phyloP scores from a whole-genome alignment of 2,329 filamentous ascomycete genomes.

The Lasiodiplodia hormozganensis region DNA sequence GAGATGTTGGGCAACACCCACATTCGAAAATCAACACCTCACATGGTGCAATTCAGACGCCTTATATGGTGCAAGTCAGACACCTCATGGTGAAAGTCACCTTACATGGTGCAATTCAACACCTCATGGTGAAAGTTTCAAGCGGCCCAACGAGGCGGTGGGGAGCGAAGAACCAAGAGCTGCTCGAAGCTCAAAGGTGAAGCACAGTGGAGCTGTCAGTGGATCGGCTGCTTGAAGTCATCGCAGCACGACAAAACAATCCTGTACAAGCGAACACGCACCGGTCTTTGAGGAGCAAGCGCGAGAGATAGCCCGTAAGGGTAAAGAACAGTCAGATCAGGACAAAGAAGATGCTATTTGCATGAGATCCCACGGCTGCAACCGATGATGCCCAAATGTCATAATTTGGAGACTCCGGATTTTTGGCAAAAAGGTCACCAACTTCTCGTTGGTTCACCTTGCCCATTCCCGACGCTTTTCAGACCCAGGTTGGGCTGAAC shows the following conservation, averaged over 20 bases:
- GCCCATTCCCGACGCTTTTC: no score
- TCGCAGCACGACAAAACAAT: neutral
- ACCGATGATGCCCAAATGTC: neutral
- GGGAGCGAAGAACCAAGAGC: neutral
- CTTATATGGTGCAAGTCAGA: neutral
- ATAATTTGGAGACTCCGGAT: no score
- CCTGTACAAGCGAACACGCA: slow-evolving; percentile 9
- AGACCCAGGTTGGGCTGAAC: neutral
- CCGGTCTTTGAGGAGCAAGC: neutral
- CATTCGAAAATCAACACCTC: no score
- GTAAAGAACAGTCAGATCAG: neutral
- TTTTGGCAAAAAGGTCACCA: no score
- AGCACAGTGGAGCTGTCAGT: slow-evolving; percentile 9
- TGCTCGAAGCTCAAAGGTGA: neutral
- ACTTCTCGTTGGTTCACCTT: no score
- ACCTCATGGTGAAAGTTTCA: neutral
- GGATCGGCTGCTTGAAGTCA: neutral
- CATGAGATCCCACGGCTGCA: neutral
- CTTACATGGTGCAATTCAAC: neutral
- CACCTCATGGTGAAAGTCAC: neutral
- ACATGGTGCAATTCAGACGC: no score
- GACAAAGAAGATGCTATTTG: neutral
- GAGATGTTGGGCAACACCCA: neutral
- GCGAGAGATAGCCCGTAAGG: neutral
- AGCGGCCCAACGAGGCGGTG: neutral